Evolutionary conservation across 345 rosid species (phyloP), one percentile per base, ranked within the genome.

Genomic region (Euclidium syriacum): DNA sequence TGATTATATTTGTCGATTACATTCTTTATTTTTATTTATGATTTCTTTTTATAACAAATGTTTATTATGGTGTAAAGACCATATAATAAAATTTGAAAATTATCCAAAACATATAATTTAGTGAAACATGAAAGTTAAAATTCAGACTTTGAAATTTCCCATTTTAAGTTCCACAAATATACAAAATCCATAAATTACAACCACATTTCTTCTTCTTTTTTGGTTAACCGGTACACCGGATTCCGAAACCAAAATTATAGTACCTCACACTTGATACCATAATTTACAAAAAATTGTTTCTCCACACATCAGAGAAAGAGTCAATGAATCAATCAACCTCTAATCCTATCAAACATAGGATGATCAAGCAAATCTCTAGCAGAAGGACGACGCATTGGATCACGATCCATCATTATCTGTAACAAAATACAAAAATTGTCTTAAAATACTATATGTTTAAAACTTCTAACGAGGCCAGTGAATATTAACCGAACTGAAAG

Each of bases 391-490:
- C 78, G 79, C 11, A 42, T 57, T 11, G 99, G 96, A 73, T 90
- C 80, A 7, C 84, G 90, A 47, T 83, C 95, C 68, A 94, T 75
- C 99, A 90, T 94, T 49, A 54, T 63, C 99, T 90, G 85, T 70
- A 49, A 39, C 10, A 26, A 68, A 68, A 46, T 55, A 62, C 34
- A 17, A 59, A 49, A 54, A 20, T 11, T 62, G 38, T 10, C 48
- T n/a, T 44, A 41, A n/a, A 6, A 30, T 27, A 46, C 26, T 10
- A 20, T n/a, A n/a, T n/a, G n/a, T n/a, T n/a, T n/a, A n/a, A n/a
- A n/a, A n/a, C n/a, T n/a, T n/a, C n/a, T n/a, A n/a, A n/a, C n/a
- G n/a, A n/a, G n/a, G n/a, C n/a, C n/a, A n/a, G n/a, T n/a, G n/a
- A n/a, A n/a, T n/a, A n/a, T n/a, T n/a, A n/a, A n/a, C n/a, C n/a